Conservation (phyloP, 768 basidiomycete genomes). For the Leccinum obscurum region DNA sequence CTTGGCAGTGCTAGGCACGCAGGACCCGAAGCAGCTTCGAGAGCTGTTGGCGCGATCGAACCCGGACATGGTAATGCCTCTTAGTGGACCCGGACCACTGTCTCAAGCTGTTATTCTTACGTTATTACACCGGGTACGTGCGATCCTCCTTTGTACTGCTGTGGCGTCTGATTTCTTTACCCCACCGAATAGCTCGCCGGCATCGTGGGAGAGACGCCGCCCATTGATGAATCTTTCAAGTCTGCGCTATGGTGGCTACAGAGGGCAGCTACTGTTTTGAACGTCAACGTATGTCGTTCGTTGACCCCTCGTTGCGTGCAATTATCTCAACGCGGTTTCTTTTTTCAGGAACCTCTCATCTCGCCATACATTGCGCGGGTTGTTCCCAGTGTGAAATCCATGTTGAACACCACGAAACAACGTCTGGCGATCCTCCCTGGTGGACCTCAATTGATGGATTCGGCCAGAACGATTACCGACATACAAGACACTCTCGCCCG, state of each 20-base stretch:
- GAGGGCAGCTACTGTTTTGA: conserved; percentile 66
- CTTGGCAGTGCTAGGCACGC: conserved; percentile 70
- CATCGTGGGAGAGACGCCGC: conserved; percentile 72
- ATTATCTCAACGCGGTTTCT: neutral
- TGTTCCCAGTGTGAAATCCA: conserved; percentile 74
- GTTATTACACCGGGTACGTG: conserved; percentile 74
- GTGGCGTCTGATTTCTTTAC: conserved; percentile 1
- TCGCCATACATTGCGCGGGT: conserved; percentile 81
- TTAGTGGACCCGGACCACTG: conserved; percentile 65
- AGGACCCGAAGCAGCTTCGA: conserved; percentile 72
- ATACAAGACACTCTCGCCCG: conserved; percentile 69
- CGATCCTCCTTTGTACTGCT: conserved; percentile 3
- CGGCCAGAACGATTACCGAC: conserved; percentile 68
- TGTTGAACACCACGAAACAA: conserved; percentile 77
- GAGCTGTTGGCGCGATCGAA: conserved; percentile 73
- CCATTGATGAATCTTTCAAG: conserved; percentile 80
- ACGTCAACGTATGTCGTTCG: conserved; percentile 57
- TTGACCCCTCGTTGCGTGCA: neutral
- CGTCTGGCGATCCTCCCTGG: conserved; percentile 77
- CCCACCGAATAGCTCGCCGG: conserved; percentile 58
- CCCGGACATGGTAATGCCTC: conserved; percentile 78
- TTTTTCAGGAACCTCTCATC: conserved; percentile 69
- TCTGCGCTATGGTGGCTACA: conserved; percentile 86
- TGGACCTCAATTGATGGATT: conserved; percentile 64
- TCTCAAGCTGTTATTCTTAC: conserved; percentile 86